These are phyloP conservation scores for Globisporangium barbulae DNA, from an alignment of 352 stramenopile genomes.

Conservation along the genomic window DNA sequence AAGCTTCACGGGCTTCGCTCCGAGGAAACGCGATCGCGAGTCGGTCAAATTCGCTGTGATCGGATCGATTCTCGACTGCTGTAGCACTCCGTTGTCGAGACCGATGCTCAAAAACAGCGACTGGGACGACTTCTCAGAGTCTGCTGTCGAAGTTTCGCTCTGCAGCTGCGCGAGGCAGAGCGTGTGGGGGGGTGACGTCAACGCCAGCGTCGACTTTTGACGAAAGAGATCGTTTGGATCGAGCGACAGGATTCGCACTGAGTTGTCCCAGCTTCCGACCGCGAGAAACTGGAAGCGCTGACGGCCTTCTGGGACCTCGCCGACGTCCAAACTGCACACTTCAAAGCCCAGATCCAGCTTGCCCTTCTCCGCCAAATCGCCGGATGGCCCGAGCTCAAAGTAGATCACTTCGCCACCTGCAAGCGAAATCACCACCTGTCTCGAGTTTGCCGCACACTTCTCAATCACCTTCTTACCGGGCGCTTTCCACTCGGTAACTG, in stretches of 20 bases:
- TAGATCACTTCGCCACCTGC: constrained; percentile 96
- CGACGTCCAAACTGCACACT: constrained; percentile 97
- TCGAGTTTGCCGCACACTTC: constrained; percentile 94
- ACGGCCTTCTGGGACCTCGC: constrained; percentile 91
- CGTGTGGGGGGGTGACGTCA: constrained; percentile 82
- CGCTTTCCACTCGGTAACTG: constrained; percentile 96
- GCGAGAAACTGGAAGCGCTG: constrained; percentile 95
- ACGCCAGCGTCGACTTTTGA: constrained; percentile 77
- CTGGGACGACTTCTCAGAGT: constrained; percentile 53
- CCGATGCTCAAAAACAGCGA: constrained; percentile 84
- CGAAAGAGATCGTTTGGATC: constrained; percentile 90
- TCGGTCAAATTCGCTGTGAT: constrained; percentile 83
- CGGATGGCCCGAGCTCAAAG: constrained; percentile 95
- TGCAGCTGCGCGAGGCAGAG: constrained; percentile 79
- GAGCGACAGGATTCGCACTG: constrained; percentile 93
- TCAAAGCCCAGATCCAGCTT: constrained; percentile 95
- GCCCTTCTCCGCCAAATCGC: constrained; percentile 92
- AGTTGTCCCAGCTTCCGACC: constrained; percentile 93
- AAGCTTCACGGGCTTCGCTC: constrained; percentile 93
- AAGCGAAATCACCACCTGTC: constrained; percentile 96
- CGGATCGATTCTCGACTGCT: constrained; percentile 90
- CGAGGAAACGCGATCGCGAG: constrained; percentile 93
- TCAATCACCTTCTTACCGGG: constrained; percentile 98
- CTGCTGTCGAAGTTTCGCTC: constrained; percentile 58
- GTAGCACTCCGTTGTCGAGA: constrained; percentile 95